Evolutionary conservation across 2,329 filamentous ascomycete species (phyloP), one percentile per base, ranked within the genome.

Genomic region (Metarhizium guizhouense): DNA sequence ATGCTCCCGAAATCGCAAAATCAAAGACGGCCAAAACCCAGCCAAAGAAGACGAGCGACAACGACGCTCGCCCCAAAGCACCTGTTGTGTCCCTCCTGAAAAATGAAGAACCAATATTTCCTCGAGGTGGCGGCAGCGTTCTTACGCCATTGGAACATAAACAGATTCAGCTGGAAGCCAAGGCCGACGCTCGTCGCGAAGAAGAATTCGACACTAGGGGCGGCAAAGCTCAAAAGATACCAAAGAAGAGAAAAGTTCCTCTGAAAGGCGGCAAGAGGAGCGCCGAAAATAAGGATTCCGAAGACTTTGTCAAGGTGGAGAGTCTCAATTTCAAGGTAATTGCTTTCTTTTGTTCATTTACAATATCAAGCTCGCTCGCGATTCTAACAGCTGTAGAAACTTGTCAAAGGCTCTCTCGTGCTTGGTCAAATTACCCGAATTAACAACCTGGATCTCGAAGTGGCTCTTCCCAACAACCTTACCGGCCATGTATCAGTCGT

Each of bases 121-220:
- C 94, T 62, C 84, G 94, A 78, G 94, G 94, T 55, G 95, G 94
- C 47, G 93, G 85, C 54, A 95, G 90, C 67, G 80, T 96, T 53
- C 76, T 99, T 68, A 96, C 94, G 2, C 92, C 94, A 20, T 77
- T 99, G 53, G 94, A 99, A 70, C 88, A 95, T 68, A 96, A 96
- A 74, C 90, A 97, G 72, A 97, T 99, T 60, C 87, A 94, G 65
- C 86, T 95, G 57, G 88, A 97, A 72, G 94, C 94, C 49, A 94
- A 88, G 67, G 86, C 87, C 64, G 94, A 99, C 76, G 94, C 92
- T 45, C 76, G 95, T 43, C 94, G 93, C 68, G 94, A 97, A 72
- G 86, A 95, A 64, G 81, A 86, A 62, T 82, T 82, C 51, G 73
- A 76, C 52, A 77, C 79, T 56, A 72, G 74, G 47, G 67, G 72